Percentiles rank a stretch among this genome's conserved stretches.
Conservation (phyloP, 192 early-diverging fungal genomes). For the Jimgerdemannia flammicorona region DNA sequence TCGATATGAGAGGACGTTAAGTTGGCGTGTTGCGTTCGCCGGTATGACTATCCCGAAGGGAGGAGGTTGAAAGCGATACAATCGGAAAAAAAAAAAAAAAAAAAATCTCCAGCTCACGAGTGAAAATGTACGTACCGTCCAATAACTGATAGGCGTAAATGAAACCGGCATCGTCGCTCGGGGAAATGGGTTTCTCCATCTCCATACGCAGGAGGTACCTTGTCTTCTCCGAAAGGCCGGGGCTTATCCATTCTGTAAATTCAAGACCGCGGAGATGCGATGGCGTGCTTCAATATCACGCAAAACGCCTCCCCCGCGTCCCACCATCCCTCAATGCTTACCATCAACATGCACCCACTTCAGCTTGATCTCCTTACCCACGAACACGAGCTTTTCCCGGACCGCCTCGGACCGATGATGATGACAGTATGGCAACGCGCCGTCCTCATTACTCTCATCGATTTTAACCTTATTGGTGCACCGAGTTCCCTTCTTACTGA, state of each 20-base stretch:
- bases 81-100: too few relatives aligned
- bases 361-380: neutral
- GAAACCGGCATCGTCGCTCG: conserved; percentile 39
- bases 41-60: too few relatives aligned
- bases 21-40: too few relatives aligned
- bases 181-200: conserved; percentile 39
- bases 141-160: conserved; percentile 42
- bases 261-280: neutral
- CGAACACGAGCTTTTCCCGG: neutral
- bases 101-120: neutral
- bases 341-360: neutral
- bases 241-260: conserved; percentile 1
- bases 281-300: neutral
- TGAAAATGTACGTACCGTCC: neutral
- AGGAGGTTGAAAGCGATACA: neutral
- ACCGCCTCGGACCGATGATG: neutral
- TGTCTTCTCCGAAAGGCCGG: conserved; percentile 22
- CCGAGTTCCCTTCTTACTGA: neutral
- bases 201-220: conserved; percentile 31
- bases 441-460: neutral
- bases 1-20: too few relatives aligned
- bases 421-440: neutral
- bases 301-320: too few relatives aligned
- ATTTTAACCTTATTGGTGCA: neutral
- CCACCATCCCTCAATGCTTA: neutral